Evolutionary conservation across 78 protist genomes (phyloP), one percentile per base, ranked within the genome.

Genomic region (Creolimax fragrantissima): DNA sequence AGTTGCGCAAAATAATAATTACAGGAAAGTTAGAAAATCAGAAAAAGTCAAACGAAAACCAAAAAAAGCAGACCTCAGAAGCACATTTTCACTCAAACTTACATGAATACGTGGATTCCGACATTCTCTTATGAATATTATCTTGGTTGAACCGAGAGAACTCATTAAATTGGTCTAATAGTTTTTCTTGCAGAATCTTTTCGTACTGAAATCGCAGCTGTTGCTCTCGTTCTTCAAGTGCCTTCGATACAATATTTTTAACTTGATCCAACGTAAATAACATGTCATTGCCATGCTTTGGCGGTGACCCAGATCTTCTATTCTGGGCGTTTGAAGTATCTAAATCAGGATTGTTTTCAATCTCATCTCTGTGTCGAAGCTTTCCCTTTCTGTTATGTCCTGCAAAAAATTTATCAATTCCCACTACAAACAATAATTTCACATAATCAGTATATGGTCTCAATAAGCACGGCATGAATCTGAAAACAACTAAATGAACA

Each of bases 191-290:
- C 5, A 88, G 67, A 24, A 88, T 6, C 36, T 32, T 7, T 35
- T 88, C 90, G 44, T 88, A 88, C 7, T n/a, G 85, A 35, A 36
- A 43, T 32, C 90, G 7, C 90, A 88, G 11, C 5, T 6, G 32
- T 45, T 7, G 81, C 11, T 88, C 90, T 5, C 44, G 11, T 32
- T 88, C 90, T 32, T 88, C 90, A 5, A 88, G 85, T 6, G 90
- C 90, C 37, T 88, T 6, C 37, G 44, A 32, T 7, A 88, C 90
- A 32, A 88, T 88, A 11, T n/a, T n/a, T 32, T 32, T 6, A 7
- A 88, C 90, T 32, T 88, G 90, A 41, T 88, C 90, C 44, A 88
- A 5, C 37, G 90, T 88, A n/a, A 24, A 88, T 74, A 88, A 1
- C 7, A 43, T 35, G 6, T 88, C 90, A 6, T 24, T 24, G 37